These are phyloP conservation scores for Syzygium aqueum DNA, from an alignment of 345 rosid genomes.

Conservation along the genomic window DNA sequence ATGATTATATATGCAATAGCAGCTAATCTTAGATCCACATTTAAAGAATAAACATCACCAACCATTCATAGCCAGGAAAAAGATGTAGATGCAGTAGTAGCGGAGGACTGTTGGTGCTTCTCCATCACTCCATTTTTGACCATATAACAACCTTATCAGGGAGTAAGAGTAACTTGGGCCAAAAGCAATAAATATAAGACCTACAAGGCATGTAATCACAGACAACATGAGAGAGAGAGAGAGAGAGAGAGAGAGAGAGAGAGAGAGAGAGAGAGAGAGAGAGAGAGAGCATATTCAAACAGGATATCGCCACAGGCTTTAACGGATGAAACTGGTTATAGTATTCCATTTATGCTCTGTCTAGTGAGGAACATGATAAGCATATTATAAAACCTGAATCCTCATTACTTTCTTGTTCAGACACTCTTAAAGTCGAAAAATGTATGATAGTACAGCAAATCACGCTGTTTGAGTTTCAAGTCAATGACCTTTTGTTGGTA, in stretches of 20 bases:
- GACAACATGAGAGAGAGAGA: not conserved
- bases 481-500: no score
- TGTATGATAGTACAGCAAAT: no score
- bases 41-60: not conserved
- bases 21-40: not conserved
- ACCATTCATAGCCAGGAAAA: constrained; percentile 29
- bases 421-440: no score
- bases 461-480: no score
- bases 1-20: not conserved
- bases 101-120: constrained; percentile 77
- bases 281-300: not conserved
- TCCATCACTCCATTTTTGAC: constrained; percentile 94
- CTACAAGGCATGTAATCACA: not conserved
- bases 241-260: no score
- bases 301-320: not conserved
- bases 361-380: not conserved
- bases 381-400: no score
- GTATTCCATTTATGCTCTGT: not conserved
- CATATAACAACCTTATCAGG: constrained; percentile 76
- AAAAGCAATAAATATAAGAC: constrained; percentile 65
- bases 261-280: no score
- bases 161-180: constrained; percentile 98
- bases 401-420: no score
- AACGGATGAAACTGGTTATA: not conserved
- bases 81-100: constrained; percentile 75